These are phyloP conservation scores for Cubamyces lactineus DNA, from an alignment of 768 basidiomycete species.

Conservation along the genomic window DNA sequence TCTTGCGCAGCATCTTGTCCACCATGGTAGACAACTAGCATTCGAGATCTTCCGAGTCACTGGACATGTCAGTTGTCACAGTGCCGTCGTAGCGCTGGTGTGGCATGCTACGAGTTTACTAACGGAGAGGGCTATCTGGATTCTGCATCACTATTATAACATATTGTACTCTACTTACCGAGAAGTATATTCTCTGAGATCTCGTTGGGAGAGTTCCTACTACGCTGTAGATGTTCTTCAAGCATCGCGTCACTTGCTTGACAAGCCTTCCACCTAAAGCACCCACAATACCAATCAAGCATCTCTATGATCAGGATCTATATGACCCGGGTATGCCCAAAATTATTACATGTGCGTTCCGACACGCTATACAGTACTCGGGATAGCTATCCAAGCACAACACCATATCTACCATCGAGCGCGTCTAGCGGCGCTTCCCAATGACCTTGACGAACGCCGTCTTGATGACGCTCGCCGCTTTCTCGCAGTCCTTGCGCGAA, in stretches of 20 bases:
- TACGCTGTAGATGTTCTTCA: too few relatives aligned
- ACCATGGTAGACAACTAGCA: conserved; percentile 35
- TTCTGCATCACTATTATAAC: too few relatives aligned
- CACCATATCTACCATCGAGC: background rate
- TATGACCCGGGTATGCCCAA: background rate
- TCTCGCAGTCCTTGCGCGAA: conserved; percentile 90
- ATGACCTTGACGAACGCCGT: conserved; percentile 75
- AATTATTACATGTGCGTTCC: background rate
- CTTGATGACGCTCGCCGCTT: conserved; percentile 77
- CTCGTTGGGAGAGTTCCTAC: too few relatives aligned
- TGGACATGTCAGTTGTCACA: too few relatives aligned
- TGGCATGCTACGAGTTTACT: too few relatives aligned
- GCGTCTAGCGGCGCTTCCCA: conserved; percentile 52
- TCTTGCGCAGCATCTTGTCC: conserved; percentile 59
- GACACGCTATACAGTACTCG: background rate
- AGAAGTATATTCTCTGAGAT: too few relatives aligned
- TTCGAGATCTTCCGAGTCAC: too few relatives aligned
- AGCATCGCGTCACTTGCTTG: too few relatives aligned
- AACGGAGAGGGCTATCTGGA: too few relatives aligned
- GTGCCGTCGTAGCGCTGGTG: too few relatives aligned
- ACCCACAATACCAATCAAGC: background rate
- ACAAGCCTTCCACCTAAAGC: too few relatives aligned
- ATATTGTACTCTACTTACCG: too few relatives aligned
- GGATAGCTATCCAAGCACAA: background rate
- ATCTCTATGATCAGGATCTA: background rate